Conservation (phyloP, 176 grass and related monocot species). For the Oropetium thomaeum region DNA sequence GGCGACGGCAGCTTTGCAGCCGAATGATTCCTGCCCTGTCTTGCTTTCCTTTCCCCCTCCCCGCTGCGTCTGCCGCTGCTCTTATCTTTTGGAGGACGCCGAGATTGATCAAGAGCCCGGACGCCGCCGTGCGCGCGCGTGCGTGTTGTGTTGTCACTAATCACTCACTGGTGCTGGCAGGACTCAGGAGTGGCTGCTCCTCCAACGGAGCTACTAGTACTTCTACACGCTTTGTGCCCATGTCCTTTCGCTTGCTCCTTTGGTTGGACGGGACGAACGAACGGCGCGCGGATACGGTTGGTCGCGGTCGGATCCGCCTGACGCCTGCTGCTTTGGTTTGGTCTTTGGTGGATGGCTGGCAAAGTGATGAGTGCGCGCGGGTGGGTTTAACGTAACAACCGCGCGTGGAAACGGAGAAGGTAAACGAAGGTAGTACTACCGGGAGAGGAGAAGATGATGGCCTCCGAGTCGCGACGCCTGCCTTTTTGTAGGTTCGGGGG, state of each 20-base stretch:
- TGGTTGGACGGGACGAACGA: too few species aligned
- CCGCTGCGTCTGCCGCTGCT: not conserved
- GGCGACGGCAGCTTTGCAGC: constrained; percentile 40
- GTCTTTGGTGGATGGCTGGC: not conserved
- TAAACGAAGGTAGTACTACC: too few species aligned
- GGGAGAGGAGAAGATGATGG: not conserved
- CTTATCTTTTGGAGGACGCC: not conserved
- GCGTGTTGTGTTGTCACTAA: not conserved
- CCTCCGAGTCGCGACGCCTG: too few species aligned
- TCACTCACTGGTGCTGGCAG: not conserved
- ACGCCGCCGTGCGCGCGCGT: not conserved
- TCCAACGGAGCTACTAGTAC: not conserved
- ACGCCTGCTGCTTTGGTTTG: not conserved
- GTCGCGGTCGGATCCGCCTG: constrained; percentile 22
- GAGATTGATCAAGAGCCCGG: not conserved
- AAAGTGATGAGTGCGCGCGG: not conserved
- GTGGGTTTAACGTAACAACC: constrained; percentile 22
- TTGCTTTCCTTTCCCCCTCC: not conserved
- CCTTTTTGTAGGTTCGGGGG: not conserved
- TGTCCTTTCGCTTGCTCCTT: not conserved
- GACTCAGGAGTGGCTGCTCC: not conserved
- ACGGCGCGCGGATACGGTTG: constrained; percentile 31
- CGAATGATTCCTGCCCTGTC: constrained; percentile 45
- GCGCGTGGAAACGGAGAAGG: not conserved
- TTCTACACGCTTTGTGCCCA: not conserved